These are phyloP conservation scores for Psidium friedrichsthalianum DNA, from an alignment of 345 rosid genomes.

Conservation along the genomic window DNA sequence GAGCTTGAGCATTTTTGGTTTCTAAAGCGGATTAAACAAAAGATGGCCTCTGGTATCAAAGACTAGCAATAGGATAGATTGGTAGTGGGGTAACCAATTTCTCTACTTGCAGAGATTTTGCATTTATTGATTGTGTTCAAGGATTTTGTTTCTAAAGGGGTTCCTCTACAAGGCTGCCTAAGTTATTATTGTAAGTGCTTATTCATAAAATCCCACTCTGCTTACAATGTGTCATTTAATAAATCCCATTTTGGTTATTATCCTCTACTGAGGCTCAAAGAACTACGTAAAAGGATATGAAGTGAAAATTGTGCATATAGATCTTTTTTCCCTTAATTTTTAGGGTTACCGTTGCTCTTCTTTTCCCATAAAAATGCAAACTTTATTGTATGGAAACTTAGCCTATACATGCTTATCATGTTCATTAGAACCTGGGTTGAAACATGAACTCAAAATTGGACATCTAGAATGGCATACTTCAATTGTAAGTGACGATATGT, in stretches of 20 bases:
- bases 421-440: neutral
- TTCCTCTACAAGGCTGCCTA: neutral
- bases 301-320: neutral
- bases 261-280: neutral
- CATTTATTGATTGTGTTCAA: neutral
- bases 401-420: neutral
- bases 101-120: neutral
- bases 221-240: too few species aligned
- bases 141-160: neutral
- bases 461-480: neutral
- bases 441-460: neutral
- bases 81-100: neutral
- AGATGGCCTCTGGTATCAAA: neutral
- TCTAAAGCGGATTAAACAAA: too few species aligned
- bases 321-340: neutral
- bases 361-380: neutral
- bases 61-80: neutral
- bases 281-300: neutral
- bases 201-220: too few species aligned
- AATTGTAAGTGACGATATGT: neutral
- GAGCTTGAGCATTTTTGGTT: neutral
- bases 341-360: neutral
- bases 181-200: neutral
- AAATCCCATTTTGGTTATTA: neutral
- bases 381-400: neutral